Base-by-base conservation (phyloP, 2,329 filamentous ascomycete species). In the Cladobotryum protrusum region DNA sequence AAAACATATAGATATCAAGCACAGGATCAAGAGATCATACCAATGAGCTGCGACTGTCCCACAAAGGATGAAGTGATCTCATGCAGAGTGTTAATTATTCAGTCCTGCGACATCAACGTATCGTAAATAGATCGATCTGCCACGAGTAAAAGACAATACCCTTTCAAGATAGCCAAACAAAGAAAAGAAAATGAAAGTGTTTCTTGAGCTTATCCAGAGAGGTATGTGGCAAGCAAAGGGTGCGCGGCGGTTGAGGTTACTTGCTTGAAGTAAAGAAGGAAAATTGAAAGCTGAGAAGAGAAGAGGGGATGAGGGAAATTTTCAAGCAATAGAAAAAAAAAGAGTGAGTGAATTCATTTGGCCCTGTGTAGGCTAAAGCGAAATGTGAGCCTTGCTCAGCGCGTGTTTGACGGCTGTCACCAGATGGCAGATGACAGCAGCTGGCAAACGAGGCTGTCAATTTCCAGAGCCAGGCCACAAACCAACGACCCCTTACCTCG, bases 401-500 rank as follows among this genome's bases (percentile, higher is more conserved):
- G 33, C 11, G 11, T 19, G n/a, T 12, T 35, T 17, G 29, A 15
- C 36, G 35, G 17, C 43, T 17, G 37, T 35, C 40, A 36, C 36
- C 43, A 45, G 40, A 37, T 6, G 41, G 33, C 50, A 52, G 46
- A 32, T 45, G 45, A 19, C 29, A n/a, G 42, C 29, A n/a, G 17
- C 37, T 19, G 37, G 24, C 24, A 29, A 42, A 42, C 35, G n/a
- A 17, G 17, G 11, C 35, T 17, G 14, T 37, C 7, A n/a, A 17
- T 37, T 37, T 37, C 14, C 35, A 37, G 17, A 37, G 17, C 35
- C 14, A 37, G 17, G 35, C 35, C 35, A 7, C 35, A 13, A n/a
- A 37, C 14, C 35, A 37, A 17, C 35, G n/a, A 17, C 35, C 35
- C 35, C 17, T 37, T 5, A 7, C 12, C 35, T 37, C 17, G 5